These are phyloP conservation scores for Mucor piriformis DNA, from an alignment of 371 early-diverging fungal species.

Conservation along the genomic window DNA sequence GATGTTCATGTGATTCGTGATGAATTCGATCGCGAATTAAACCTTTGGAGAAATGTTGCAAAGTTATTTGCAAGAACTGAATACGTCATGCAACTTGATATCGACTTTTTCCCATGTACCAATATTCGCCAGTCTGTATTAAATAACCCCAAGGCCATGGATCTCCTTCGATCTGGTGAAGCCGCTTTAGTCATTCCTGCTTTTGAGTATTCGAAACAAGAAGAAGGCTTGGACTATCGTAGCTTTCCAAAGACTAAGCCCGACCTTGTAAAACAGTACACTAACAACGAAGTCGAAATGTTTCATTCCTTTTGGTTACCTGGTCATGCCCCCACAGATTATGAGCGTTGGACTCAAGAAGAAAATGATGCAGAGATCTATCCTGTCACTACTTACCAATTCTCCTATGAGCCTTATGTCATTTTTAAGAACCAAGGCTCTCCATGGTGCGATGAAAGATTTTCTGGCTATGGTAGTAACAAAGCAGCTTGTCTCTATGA, in stretches of 20 bases:
- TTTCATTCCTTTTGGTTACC: slow-evolving; percentile 60
- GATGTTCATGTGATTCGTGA: slow-evolving; percentile 64
- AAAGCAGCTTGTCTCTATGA: slow-evolving; percentile 71
- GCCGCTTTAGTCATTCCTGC: slow-evolving; percentile 63
- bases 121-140: slow-evolving; percentile 48
- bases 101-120: slow-evolving; percentile 64
- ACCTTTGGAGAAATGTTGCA: slow-evolving; percentile 67
- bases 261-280: slow-evolving; percentile 33
- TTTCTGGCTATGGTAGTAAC: slow-evolving; percentile 68
- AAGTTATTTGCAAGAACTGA: slow-evolving; percentile 63
- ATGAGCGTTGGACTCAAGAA: slow-evolving; percentile 46
- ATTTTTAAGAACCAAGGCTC: slow-evolving; percentile 54
- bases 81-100: slow-evolving; percentile 64
- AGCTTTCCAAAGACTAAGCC: slow-evolving; percentile 55
- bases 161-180: slow-evolving; percentile 36
- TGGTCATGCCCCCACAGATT: slow-evolving; percentile 63
- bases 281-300: slow-evolving; percentile 48
- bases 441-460: slow-evolving; percentile 69
- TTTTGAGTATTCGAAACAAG: slow-evolving; percentile 58
- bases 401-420: slow-evolving; percentile 66
- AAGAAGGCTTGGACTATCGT: slow-evolving; percentile 53
- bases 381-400: slow-evolving; percentile 56
- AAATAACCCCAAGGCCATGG: slow-evolving; percentile 39
- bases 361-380: slow-evolving; percentile 36
- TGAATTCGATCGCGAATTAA: slow-evolving; percentile 61